phyloP scores from a whole-genome alignment of 176 grass and related monocot species.

The Tillandsia leiboldiana region DNA sequence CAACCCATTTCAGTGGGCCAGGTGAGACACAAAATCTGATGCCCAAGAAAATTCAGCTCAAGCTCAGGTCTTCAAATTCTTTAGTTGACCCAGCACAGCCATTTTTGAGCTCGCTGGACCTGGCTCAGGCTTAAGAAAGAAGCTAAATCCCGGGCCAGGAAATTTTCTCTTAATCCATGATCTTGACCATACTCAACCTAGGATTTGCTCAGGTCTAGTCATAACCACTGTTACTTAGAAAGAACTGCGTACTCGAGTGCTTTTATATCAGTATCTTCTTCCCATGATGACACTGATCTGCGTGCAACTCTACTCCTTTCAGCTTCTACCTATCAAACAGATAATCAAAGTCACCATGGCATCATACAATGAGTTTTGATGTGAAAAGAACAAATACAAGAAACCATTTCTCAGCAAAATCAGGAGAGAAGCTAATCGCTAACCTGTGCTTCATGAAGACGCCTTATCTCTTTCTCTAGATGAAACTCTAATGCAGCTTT shows the following conservation, averaged over 20 bases:
- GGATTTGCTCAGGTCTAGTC: too few relatives aligned
- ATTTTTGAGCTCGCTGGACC: neutral
- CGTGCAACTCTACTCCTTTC: slow-evolving; percentile 70
- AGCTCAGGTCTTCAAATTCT: too few relatives aligned
- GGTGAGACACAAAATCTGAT: too few relatives aligned
- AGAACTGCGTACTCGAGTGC: slow-evolving; percentile 51
- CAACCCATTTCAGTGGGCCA: too few relatives aligned
- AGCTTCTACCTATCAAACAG: slow-evolving; percentile 70
- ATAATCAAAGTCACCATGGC: neutral
- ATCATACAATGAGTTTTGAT: neutral
- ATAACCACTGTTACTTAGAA: neutral
- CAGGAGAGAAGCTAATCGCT: slow-evolving; percentile 9
- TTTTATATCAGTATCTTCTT: slow-evolving; percentile 99
- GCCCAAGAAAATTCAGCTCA: too few relatives aligned
- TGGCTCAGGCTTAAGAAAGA: too few relatives aligned
- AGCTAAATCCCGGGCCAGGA: too few relatives aligned
- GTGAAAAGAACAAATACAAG: slow-evolving; percentile 2
- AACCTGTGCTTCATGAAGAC: slow-evolving; percentile 91
- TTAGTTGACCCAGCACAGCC: too few relatives aligned
- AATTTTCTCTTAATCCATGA: too few relatives aligned
- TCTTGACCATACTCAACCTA: too few relatives aligned
- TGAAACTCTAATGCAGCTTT: slow-evolving; percentile 94
- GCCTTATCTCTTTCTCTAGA: slow-evolving; percentile 79
- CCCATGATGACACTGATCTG: slow-evolving; percentile 73
- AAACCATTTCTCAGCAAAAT: slow-evolving; percentile 10